Evolutionary conservation across 2,329 filamentous ascomycete species (phyloP).

Genomic region (Cladophialophora chaetospira): DNA sequence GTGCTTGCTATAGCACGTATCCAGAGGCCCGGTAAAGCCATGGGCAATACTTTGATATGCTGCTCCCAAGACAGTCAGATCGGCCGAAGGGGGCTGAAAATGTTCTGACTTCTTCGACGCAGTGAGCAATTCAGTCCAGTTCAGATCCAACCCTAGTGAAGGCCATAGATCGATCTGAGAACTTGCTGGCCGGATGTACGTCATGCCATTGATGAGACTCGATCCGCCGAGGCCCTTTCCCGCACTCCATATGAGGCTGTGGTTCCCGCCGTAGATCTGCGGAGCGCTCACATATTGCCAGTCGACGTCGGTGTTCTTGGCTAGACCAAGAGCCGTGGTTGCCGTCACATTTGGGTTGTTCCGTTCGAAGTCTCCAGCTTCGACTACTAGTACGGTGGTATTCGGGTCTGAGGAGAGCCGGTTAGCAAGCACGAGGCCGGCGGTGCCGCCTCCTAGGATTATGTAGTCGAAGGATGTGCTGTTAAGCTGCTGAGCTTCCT

Average conservation of each 20-base stretch:
- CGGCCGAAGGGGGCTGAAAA: conserved; percentile 31
- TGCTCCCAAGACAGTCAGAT: conserved; percentile 32
- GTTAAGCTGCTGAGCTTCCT: background rate
- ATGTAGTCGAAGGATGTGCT: conserved; percentile 14
- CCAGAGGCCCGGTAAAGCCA: conserved; percentile 36
- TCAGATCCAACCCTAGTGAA: conserved; percentile 37
- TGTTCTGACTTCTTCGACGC: conserved; percentile 38
- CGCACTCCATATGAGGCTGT: conserved; percentile 9
- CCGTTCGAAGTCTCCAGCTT: conserved; percentile 14
- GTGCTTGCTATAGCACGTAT: conserved; percentile 34
- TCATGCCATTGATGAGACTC: conserved; percentile 48
- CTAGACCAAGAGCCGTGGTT: conserved; percentile 3
- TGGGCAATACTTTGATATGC: conserved; percentile 34
- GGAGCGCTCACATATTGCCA: conserved; percentile 13
- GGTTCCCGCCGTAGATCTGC: conserved; percentile 7
- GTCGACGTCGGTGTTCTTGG: conserved; percentile 4
- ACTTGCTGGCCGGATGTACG: conserved; percentile 38
- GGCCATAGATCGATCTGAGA: conserved; percentile 44
- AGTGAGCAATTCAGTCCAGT: conserved; percentile 37
- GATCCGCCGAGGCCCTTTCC: conserved; percentile 46
- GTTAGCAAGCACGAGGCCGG: conserved; percentile 11
- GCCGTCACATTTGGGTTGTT: conserved; percentile 12
- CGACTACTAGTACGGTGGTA: conserved; percentile 12
- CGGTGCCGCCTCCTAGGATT: conserved; percentile 20
- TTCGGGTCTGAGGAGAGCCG: conserved; percentile 13